Evolutionary conservation across 345 rosid species (phyloP).

Genomic region (Euclidium syriacum): DNA sequence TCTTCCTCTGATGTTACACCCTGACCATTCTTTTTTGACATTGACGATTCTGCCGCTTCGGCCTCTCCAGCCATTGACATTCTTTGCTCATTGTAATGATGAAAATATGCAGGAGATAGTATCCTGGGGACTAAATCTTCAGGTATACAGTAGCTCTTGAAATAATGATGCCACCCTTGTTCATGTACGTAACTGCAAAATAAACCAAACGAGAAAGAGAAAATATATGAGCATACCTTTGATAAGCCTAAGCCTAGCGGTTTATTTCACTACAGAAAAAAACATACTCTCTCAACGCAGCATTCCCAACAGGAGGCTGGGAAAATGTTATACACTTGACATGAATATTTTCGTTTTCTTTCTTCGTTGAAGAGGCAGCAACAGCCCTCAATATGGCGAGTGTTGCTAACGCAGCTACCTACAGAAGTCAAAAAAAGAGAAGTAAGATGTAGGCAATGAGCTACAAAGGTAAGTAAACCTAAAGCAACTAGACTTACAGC

Average conservation of each 20-base stretch:
- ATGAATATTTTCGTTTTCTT: conserved; percentile 60
- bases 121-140: conserved; percentile 95
- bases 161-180: conserved; percentile 92
- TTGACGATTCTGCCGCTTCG: conserved; percentile 34
- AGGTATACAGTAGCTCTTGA: conserved; percentile 94
- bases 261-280: conserved; percentile 4
- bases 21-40: conserved; percentile 33
- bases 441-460: conserved; percentile 6
- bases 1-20: conserved; percentile 41
- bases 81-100: conserved; percentile 77
- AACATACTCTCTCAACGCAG: conserved; percentile 86
- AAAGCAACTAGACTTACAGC: conserved; percentile 56
- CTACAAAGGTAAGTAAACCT: background rate
- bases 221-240: background rate
- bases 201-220: background rate
- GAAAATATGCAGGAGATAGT: conserved; percentile 94
- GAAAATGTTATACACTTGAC: conserved; percentile 95
- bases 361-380: conserved; percentile 69
- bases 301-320: conserved; percentile 95
- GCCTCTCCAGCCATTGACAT: conserved; percentile 39
- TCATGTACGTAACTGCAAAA: conserved; percentile 71
- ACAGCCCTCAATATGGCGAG: conserved; percentile 93
- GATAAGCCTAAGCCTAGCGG: conserved; percentile 5
- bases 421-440: background rate
- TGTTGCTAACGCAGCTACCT: conserved; percentile 97